Evolutionary conservation across 768 basidiomycete species (phyloP), one percentile per base, ranked within the genome.

Genomic region (Lactarius akahatsu): DNA sequence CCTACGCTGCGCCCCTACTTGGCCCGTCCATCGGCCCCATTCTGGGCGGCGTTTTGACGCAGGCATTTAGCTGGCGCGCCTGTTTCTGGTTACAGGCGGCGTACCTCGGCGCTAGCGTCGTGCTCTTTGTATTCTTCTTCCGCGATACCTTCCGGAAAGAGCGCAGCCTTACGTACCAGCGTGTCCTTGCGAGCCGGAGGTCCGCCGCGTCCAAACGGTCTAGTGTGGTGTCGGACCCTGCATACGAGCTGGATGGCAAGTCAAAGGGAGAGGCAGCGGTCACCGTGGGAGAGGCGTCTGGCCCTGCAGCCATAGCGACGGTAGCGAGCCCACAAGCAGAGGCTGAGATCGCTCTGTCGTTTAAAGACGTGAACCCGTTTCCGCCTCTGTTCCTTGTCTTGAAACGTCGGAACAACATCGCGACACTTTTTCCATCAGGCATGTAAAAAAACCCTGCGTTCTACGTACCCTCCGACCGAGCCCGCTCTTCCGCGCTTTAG

Each of bases 71-170:
- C 60, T 96, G 95, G 94, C 83, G 91, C 43, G 85, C 88, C 9
- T 85, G 86, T 0, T 93, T 96, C 74, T 96, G 91, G 84, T 92
- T 95, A 74, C 82, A 94, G 28, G 79, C 83, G 1, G 86, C 87
- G 38, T 80, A 88, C 62, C 83, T 83, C 10, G 86, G 85, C 1
- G 34, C 81, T 40, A 83, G 82, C 59, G 78, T 85, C 59, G 54
- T 85, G 45, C 76, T 80, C 23, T 91, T 92, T 74, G 62, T 89
- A 40, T 74, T 88, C 28, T 78, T 89, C 72, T 91, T 94, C 79
- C 85, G 83, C 65, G 93, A 96, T 72, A 92, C 92, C 0, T 96
- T 91, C 78, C 84, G 93, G 20, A 78, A 82, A 62, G 91, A 94
- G 72, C 87, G 95, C 54, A 95, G 92, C 62, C 76, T 90, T 28